Evolutionary conservation across 2,329 filamentous ascomycete genomes (phyloP).

Genomic region (Juglanconis oblonga): DNA sequence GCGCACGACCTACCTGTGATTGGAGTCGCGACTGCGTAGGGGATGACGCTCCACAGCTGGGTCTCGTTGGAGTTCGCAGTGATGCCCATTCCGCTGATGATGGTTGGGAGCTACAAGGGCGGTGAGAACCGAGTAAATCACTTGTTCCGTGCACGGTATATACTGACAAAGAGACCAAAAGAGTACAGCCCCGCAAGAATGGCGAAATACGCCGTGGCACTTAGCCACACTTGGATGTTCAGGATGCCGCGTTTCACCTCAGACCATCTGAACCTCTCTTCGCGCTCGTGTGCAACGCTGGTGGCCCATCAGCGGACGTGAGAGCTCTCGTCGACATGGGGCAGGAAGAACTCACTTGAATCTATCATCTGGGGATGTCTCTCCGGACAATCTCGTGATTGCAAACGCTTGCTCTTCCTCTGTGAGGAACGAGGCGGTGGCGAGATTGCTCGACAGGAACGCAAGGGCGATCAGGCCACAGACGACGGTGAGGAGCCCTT

Average conservation of each 20-base stretch:
- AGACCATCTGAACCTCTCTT: conserved; percentile 56
- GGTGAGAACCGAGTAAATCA: background rate
- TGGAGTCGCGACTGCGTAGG: conserved; percentile 58
- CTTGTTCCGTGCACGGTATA: background rate
- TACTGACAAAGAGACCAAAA: conserved; percentile 59
- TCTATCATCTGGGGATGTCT: conserved; percentile 29
- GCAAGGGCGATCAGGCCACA: conserved; percentile 51
- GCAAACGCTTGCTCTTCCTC: conserved; percentile 50
- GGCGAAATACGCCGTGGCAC: conserved; percentile 58
- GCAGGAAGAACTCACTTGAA: conserved; percentile 27
- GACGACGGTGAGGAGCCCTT: conserved; percentile 54
- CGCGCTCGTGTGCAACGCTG: conserved; percentile 26
- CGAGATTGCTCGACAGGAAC: conserved; percentile 53
- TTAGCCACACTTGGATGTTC: conserved; percentile 61
- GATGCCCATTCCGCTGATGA: conserved; percentile 55
- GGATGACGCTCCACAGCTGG: conserved; percentile 63
- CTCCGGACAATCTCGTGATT: conserved; percentile 39
- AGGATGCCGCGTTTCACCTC: conserved; percentile 61
- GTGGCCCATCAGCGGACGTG: background rate
- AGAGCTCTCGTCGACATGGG: background rate
- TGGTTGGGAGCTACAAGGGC: conserved; percentile 53
- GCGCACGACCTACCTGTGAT: conserved; percentile 42
- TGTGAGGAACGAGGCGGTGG: conserved; percentile 52
- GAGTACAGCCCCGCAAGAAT: conserved; percentile 59
- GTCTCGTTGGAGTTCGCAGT: conserved; percentile 53